Conservation (phyloP, 208 protist genomes). For the Crithidia bombi region DNA sequence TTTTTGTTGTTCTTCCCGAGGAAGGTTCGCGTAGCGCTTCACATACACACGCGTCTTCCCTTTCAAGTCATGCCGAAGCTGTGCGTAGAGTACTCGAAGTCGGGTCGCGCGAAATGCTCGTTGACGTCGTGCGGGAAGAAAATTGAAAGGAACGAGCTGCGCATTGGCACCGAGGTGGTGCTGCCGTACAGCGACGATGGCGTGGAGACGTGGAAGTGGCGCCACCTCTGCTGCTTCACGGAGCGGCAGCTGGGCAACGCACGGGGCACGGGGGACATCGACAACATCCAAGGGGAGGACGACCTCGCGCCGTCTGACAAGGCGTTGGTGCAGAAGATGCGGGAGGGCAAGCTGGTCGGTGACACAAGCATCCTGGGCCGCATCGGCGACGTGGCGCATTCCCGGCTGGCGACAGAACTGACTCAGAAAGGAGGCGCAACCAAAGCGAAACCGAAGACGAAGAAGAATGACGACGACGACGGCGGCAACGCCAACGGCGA, state of each 20-base stretch:
- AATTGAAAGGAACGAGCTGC: constrained; percentile 81
- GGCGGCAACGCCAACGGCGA: constrained; percentile 10
- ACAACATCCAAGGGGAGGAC: constrained; percentile 69
- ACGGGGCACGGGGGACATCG: constrained; percentile 49
- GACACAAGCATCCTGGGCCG: constrained; percentile 53
- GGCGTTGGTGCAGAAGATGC: constrained; percentile 66
- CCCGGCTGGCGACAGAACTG: constrained; percentile 36
- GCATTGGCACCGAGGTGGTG: constrained; percentile 71
- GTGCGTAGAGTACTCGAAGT: constrained; percentile 81
- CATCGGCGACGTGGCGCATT: constrained; percentile 72
- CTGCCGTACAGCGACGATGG: constrained; percentile 54
- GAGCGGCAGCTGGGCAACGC: constrained; percentile 76
- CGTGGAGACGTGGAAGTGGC: constrained; percentile 69
- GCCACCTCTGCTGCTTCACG: constrained; percentile 88
- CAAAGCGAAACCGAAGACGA: constrained; percentile 18
- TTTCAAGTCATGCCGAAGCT: constrained; percentile 53
- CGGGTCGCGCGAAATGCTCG: constrained; percentile 65
- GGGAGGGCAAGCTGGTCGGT: constrained; percentile 57
- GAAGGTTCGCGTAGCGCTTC: too few relatives aligned
- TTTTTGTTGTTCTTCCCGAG: background rate
- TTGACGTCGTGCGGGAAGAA: constrained; percentile 52
- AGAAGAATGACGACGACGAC: constrained; percentile 3
- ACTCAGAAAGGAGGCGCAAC: constrained; percentile 21
- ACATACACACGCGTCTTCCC: background rate
- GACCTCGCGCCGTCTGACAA: constrained; percentile 61